Percentiles rank a stretch among this genome's conserved stretches.
Conservation (phyloP, 352 stramenopile species). For the Pythium phragmiticola region DNA sequence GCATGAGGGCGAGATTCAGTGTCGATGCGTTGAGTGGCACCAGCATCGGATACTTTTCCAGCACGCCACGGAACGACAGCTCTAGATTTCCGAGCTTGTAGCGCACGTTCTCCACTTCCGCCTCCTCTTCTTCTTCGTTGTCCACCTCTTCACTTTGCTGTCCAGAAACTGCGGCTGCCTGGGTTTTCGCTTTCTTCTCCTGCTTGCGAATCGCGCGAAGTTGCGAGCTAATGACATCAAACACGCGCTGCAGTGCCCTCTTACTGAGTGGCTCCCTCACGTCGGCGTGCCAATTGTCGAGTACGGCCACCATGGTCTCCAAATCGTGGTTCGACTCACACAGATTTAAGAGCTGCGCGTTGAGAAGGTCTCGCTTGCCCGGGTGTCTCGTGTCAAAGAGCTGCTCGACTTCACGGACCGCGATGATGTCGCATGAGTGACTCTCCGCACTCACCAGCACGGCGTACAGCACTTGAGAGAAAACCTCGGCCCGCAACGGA, state of each 20-base stretch:
- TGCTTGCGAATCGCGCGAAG: slow-evolving; percentile 35
- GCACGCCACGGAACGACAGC: slow-evolving; percentile 55
- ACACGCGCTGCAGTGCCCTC: slow-evolving; percentile 46
- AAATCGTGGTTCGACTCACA: slow-evolving; percentile 67
- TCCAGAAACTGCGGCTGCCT: no score
- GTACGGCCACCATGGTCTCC: slow-evolving; percentile 50
- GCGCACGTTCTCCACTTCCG: slow-evolving; percentile 12
- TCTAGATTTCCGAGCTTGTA: slow-evolving; percentile 47
- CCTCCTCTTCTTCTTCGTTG: slow-evolving; percentile 12
- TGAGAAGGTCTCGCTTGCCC: slow-evolving; percentile 35
- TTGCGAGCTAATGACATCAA: slow-evolving; percentile 59
- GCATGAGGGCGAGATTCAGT: slow-evolving; percentile 50
- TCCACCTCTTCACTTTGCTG: no score
- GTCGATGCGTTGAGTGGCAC: slow-evolving; percentile 43
- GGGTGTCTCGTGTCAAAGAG: slow-evolving; percentile 57
- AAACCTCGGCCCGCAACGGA: slow-evolving; percentile 53
- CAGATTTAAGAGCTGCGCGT: slow-evolving; percentile 64
- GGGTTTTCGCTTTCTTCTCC: neutral
- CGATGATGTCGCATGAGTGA: slow-evolving; percentile 36
- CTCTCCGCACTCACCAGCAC: slow-evolving; percentile 38
- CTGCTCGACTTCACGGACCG: slow-evolving; percentile 52
- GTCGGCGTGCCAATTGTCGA: slow-evolving; percentile 56
- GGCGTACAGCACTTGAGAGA: slow-evolving; percentile 62
- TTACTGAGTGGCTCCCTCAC: slow-evolving; percentile 42
- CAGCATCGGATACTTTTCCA: slow-evolving; percentile 51